Percentiles rank a stretch among this genome's conserved stretches.
phyloP scores from a whole-genome alignment of 2,329 filamentous ascomycete genomes.

The Colletotrichum nymphaeae region DNA sequence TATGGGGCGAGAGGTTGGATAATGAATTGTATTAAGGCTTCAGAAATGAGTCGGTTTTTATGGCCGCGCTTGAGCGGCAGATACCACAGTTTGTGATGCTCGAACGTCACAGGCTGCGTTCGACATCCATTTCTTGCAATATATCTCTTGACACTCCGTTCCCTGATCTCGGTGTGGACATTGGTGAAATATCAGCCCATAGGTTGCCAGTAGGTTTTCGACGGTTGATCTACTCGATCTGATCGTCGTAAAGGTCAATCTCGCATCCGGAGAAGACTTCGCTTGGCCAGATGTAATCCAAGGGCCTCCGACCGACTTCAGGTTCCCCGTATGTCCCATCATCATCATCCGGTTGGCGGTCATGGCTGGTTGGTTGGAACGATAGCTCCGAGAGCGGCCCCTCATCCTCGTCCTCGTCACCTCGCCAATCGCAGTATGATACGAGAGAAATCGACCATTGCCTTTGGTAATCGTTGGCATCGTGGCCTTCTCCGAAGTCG shows the following conservation, averaged over 20 bases:
- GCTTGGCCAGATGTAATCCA: neutral
- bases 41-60: neutral
- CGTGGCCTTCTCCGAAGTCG: neutral
- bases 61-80: neutral
- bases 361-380: neutral
- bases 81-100: slow-evolving; percentile 4
- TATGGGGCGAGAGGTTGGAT: slow-evolving; percentile 3
- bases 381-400: neutral
- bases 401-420: neutral
- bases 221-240: neutral
- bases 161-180: neutral
- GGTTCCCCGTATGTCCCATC: neutral
- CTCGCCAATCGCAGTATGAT: neutral
- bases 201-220: neutral
- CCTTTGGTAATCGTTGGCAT: neutral
- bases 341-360: neutral
- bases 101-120: slow-evolving; percentile 30
- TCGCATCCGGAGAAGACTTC: neutral
- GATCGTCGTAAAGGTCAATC: neutral
- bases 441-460: neutral
- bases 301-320: neutral
- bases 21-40: slow-evolving; percentile 8
- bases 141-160: slow-evolving; percentile 19
- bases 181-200: neutral
- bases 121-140: slow-evolving; percentile 21